Percentiles rank a stretch among this genome's conserved stretches.
Conservation (phyloP, 225 moss, liverwort and hornwort genomes). For the Bryoerythrophyllum caledonicum region DNA sequence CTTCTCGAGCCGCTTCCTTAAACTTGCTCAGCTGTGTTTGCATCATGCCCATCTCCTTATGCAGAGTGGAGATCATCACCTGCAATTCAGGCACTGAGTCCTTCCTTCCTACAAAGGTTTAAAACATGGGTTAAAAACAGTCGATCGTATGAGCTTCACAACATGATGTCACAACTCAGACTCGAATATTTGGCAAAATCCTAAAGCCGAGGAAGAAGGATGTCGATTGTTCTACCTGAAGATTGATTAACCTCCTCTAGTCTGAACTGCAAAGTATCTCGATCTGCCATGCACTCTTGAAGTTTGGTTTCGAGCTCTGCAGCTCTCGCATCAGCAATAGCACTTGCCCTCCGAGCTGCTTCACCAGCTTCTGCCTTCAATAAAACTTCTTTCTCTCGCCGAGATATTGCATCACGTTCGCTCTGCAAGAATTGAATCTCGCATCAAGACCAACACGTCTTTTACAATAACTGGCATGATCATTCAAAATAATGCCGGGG, state of each 20-base stretch:
- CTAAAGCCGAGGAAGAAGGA: conserved; percentile 5
- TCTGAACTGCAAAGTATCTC: conserved; percentile 81
- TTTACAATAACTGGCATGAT: conserved; percentile 8
- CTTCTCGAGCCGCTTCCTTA: conserved; percentile 84
- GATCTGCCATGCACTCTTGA: conserved; percentile 85
- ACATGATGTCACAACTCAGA: background rate
- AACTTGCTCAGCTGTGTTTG: conserved; percentile 85
- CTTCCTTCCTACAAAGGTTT: conserved; percentile 64
- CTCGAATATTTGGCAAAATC: background rate
- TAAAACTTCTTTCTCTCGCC: conserved; percentile 76
- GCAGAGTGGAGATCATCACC: conserved; percentile 93
- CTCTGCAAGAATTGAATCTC: conserved; percentile 47
- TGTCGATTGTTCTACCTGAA: conserved; percentile 59
- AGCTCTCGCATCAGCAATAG: conserved; percentile 71
- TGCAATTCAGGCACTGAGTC: conserved; percentile 95
- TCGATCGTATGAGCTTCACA: conserved; percentile 8
- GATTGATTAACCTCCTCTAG: conserved; percentile 71
- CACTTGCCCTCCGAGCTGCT: conserved; percentile 70
- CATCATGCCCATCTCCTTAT: conserved; percentile 99
- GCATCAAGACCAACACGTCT: conserved; percentile 12
- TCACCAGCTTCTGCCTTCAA: conserved; percentile 82
- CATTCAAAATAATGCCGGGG: conserved; percentile 1
- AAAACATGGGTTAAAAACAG: conserved; percentile 26
- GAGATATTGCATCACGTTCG: conserved; percentile 74
- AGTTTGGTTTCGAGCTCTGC: conserved; percentile 83